phyloP scores from a whole-genome alignment of 352 stramenopile genomes.

The Phytophthora kernoviae region DNA sequence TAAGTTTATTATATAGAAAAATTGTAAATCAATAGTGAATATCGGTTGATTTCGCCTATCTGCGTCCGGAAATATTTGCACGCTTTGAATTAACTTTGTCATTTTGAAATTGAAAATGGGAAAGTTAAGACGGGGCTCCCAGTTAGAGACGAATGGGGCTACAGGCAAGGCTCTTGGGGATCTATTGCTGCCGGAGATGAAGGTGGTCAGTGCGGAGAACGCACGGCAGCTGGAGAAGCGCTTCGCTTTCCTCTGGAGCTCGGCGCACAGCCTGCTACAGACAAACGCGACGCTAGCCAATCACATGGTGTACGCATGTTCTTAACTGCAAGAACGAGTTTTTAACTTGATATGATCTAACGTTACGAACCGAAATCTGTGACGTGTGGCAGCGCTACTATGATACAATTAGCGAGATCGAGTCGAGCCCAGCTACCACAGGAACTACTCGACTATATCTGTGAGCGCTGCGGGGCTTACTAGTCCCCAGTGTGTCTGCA shows the following conservation, averaged over 20 bases:
- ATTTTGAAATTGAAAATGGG: neutral
- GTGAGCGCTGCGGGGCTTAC: constrained; percentile 58
- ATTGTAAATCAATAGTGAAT: neutral
- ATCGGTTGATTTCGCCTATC: neutral
- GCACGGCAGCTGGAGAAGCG: constrained; percentile 69
- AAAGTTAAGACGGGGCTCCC: too few relatives aligned
- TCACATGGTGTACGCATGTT: constrained; percentile 47
- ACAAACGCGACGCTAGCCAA: constrained; percentile 49
- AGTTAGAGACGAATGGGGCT: neutral
- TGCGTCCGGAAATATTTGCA: neutral
- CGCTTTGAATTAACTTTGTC: neutral
- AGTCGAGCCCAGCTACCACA: constrained; percentile 44
- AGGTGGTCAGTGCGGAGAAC: constrained; percentile 36
- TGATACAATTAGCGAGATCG: constrained; percentile 55
- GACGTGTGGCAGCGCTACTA: constrained; percentile 38
- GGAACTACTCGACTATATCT: constrained; percentile 68
- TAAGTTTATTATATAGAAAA: neutral
- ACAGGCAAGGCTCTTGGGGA: neutral
- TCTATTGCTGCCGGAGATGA: constrained; percentile 50
- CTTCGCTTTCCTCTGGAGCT: constrained; percentile 69
- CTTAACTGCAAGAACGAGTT: neutral
- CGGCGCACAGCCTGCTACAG: constrained; percentile 53
- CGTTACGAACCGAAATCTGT: neutral
- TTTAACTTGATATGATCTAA: too few relatives aligned
- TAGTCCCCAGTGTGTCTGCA: constrained; percentile 65